Conservation (phyloP, 306 rosid species). For the Prunus davidiana region DNA sequence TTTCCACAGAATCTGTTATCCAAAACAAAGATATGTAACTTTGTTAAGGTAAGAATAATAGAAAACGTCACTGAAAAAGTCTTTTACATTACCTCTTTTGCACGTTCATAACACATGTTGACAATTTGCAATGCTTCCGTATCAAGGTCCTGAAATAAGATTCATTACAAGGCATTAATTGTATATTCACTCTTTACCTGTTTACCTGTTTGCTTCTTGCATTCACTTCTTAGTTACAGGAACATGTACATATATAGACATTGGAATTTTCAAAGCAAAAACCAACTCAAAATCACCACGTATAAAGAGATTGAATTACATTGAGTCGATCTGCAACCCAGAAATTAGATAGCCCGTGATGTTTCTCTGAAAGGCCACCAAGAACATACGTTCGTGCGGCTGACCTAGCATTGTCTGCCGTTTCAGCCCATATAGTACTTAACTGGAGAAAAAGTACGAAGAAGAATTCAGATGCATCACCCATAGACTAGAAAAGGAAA, state of each 20-base stretch:
- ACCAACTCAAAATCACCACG: background rate
- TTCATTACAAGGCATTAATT: background rate
- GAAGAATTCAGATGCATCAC: background rate
- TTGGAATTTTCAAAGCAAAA: background rate
- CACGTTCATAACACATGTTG: slow-evolving; percentile 68
- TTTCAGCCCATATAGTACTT: slow-evolving; percentile 99
- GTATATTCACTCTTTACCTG: background rate
- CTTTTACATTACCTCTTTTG: slow-evolving; percentile 64
- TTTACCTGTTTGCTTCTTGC: background rate
- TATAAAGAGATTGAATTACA: slow-evolving; percentile 41
- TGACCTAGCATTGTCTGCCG: slow-evolving; percentile 92
- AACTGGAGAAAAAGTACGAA: slow-evolving; percentile 42
- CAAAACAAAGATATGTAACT: slow-evolving; percentile 15
- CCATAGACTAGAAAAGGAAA: background rate
- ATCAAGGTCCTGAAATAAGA: slow-evolving; percentile 71
- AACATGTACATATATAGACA: background rate
- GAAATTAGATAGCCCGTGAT: slow-evolving; percentile 73
- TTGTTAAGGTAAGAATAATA: background rate
- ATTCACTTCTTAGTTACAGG: background rate
- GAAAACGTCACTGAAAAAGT: background rate
- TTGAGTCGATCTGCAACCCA: slow-evolving; percentile 88
- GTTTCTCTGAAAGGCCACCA: slow-evolving; percentile 87
- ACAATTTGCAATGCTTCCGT: slow-evolving; percentile 68
- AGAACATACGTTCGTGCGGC: slow-evolving; percentile 85
- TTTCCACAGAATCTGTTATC: slow-evolving; percentile 62